Evolutionary conservation across 192 early-diverging fungal genomes (phyloP).

Genomic region (Bifiguratus adelaidae): DNA sequence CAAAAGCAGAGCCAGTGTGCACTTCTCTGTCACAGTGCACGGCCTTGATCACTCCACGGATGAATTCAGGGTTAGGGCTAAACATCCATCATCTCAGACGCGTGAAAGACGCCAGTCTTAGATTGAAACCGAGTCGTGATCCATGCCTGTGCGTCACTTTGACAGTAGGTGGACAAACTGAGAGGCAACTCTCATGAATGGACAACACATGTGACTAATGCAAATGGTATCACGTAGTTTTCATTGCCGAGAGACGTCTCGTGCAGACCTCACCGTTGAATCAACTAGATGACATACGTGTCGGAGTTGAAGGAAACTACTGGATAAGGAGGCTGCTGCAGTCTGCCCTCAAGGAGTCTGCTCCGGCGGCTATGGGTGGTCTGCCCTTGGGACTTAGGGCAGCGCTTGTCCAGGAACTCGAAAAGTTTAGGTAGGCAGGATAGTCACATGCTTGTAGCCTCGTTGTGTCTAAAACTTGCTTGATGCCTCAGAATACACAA

Average conservation of each 20-base stretch:
- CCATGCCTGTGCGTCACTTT: constrained; percentile 24
- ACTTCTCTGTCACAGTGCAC: too few species aligned
- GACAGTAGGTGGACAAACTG: constrained; percentile 17
- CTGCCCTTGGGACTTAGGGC: constrained; percentile 43
- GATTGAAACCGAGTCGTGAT: too few species aligned
- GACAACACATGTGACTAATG: neutral
- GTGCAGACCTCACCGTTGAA: constrained; percentile 42
- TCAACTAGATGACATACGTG: constrained; percentile 47
- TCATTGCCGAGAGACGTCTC: constrained; percentile 44
- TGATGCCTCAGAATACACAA: constrained; percentile 37
- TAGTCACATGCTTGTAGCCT: too few species aligned
- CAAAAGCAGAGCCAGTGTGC: too few species aligned
- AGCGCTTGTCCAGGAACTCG: constrained; percentile 55
- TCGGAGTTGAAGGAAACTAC: constrained; percentile 73
- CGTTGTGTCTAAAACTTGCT: neutral
- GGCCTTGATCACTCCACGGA: too few species aligned
- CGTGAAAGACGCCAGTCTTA: too few species aligned
- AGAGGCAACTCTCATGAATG: neutral
- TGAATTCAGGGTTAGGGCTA: too few species aligned
- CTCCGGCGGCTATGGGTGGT: constrained; percentile 53
- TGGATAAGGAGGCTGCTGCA: constrained; percentile 63
- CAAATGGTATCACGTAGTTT: constrained; percentile 12
- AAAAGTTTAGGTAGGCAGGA: constrained; percentile 38
- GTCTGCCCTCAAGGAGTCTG: constrained; percentile 37
- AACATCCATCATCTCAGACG: too few species aligned